These are phyloP conservation scores for Gloeostereum incarnatum DNA, from an alignment of 768 basidiomycete genomes.

Conservation along the genomic window DNA sequence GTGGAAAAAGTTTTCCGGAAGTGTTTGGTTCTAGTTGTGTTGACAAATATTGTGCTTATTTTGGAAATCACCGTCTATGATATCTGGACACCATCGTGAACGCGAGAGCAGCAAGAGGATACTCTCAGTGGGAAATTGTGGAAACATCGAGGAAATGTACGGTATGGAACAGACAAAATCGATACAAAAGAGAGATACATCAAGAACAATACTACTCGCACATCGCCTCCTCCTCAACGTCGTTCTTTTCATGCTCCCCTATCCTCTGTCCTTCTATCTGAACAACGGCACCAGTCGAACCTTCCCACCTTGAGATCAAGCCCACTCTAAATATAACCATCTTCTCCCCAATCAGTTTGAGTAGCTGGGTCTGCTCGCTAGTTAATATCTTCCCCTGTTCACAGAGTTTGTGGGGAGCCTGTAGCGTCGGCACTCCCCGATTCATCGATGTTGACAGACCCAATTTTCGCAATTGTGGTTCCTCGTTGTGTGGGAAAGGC, in stretches of 20 bases:
- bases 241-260: constrained; percentile 19
- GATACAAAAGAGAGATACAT: too few relatives aligned
- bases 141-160: too few relatives aligned
- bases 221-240: constrained; percentile 35
- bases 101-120: too few relatives aligned
- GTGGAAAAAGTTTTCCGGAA: too few relatives aligned
- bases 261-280: constrained; percentile 42
- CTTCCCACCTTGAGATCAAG: constrained; percentile 67
- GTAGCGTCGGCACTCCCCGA: constrained; percentile 80
- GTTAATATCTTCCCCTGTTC: constrained; percentile 72
- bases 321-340: constrained; percentile 79
- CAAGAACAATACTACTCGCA: too few relatives aligned
- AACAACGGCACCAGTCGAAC: constrained; percentile 52
- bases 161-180: too few relatives aligned
- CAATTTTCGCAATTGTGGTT: constrained; percentile 89
- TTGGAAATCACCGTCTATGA: too few relatives aligned
- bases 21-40: too few relatives aligned
- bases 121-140: too few relatives aligned
- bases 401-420: constrained; percentile 76
- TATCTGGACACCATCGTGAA: too few relatives aligned
- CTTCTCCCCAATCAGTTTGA: constrained; percentile 86
- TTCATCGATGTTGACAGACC: constrained; percentile 81
- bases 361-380: constrained; percentile 81
- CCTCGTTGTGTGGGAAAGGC: constrained; percentile 95
- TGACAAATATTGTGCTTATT: too few relatives aligned